Base-by-base conservation (phyloP, 768 basidiomycete species). In the Pleurotus cornucopiae region DNA sequence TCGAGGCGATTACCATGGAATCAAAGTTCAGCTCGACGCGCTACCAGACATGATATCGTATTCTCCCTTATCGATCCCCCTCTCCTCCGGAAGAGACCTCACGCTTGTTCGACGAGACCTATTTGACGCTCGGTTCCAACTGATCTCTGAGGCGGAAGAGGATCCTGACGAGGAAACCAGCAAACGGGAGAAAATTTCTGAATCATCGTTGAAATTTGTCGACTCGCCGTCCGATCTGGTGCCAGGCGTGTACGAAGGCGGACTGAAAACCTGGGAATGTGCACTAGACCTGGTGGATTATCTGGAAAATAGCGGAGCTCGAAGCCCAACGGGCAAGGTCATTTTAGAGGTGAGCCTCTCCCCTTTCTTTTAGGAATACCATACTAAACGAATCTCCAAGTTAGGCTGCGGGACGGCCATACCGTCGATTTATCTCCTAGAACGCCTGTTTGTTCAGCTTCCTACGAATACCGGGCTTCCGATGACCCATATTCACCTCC, bases 221-320 rank as follows among this genome's bases (percentile, higher is more conserved):
- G 88, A 93, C 60, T 83, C 86, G 1, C 89, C 89, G 0, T 92
- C 93, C 0, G 96, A 98, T 69, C 81, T 99, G 12, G 83, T 98
- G 3, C 89, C 94, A 2, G 87, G 94, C 1, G 78, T 94, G 0
- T 98, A 99, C 62, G 96, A 99, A 72, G 96, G 96, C 18, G 96
- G 96, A 4, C 68, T 98, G 51, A 98, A 98, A 71, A 98, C 94
- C 1, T 99, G 96, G 96, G 96, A 99, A 68, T 96, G 93, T 61
- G 89, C 91, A 47, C 70, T 94, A 12, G 96, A 98, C 68, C 76
- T 98, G 2, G 90, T 89, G 0, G 76, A 82, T 34, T 88, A 86
- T 61, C 72, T 91, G 11, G 73, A 77, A 54, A 18, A 58, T 76
- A 45, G 63, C 64, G 16, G 62, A 62, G 25, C 51, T 57, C 4